These are phyloP conservation scores for Ganoderma lucidum DNA, from an alignment of 1,284 basidiomycete genomes.

Conservation along the genomic window DNA sequence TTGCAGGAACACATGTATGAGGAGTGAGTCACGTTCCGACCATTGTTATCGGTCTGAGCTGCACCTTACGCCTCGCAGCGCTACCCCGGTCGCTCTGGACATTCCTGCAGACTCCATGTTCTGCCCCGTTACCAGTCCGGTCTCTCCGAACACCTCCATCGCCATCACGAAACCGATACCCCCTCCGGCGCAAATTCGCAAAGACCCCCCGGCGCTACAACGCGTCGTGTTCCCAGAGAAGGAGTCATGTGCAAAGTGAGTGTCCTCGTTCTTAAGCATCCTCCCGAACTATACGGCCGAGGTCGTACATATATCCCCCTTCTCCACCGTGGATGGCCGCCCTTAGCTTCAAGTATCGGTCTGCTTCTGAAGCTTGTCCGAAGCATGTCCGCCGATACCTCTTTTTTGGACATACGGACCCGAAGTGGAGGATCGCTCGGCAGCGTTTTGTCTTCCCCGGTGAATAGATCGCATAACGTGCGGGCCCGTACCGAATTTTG, in stretches of 20 bases:
- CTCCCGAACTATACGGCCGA: not conserved
- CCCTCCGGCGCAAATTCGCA: conserved; percentile 62
- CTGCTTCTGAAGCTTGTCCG: not conserved
- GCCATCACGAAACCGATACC: conserved; percentile 61
- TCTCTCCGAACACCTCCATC: conserved; percentile 27
- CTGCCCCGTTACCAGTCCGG: conserved; percentile 28
- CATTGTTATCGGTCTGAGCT: conserved; percentile 25
- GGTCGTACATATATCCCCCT: not conserved
- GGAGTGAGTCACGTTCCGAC: conserved; percentile 57
- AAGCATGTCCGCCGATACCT: not conserved
- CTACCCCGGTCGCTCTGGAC: conserved; percentile 23
- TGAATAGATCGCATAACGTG: not conserved
- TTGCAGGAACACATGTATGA: conserved; percentile 76
- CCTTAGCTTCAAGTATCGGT: not conserved
- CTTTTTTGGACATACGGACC: not conserved
- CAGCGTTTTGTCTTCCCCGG: not conserved
- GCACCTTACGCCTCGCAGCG: conserved; percentile 26
- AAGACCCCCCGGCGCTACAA: conserved; percentile 56
- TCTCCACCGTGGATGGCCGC: not conserved
- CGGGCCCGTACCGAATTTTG: not conserved
- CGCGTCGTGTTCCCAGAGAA: conserved; percentile 73
- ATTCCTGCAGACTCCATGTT: conserved; percentile 27
- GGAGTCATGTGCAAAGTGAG: conserved; percentile 78
- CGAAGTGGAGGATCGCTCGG: not conserved
- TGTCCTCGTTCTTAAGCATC: conserved; percentile 22